Evolutionary conservation across 2,329 filamentous ascomycete genomes (phyloP), one percentile per base, ranked within the genome.

Genomic region (Colletotrichum falcatum): DNA sequence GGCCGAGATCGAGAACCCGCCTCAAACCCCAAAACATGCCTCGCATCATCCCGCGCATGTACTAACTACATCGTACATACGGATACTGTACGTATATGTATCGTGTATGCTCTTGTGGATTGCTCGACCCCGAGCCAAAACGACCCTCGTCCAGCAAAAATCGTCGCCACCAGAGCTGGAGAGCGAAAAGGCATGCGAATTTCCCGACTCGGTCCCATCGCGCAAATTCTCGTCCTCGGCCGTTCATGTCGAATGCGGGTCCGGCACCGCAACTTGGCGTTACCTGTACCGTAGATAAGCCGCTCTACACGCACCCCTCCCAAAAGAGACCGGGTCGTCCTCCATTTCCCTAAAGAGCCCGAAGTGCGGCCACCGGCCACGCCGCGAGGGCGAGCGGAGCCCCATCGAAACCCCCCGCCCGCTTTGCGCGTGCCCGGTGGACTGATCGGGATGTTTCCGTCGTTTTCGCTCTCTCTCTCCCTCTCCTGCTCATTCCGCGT

Each of bases 361-460:
- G 67, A 70, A 62, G 66, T 70, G 64, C 67, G 58, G 67, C 67
- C 67, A 70, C 44, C 44, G 67, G 64, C 67, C 54, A 51, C 54
- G 39, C 35, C 30, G 33, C n/a, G 8, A 14, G 53, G 42, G 9
- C 3, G 20, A n/a, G 18, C 42, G 20, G 42, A n/a, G 18, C 49
- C 30, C 33, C 51, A 35, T 20, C 12, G 12, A 20, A 4, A 20
- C 39, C 44, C 8, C 37, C 26, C 42, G 7, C 60, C 67, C 44
- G 56, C 56, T 56, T 70, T 66, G 46, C 26, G 12, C 20, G 20
- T n/a, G 20, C 51, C 61, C 62, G 62, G 18, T 67, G 67, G 56
- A 12, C 64, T 70, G 67, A 70, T 67, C 67, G 67, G 67, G 66
- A 48, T 42, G 49, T 67, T 70, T 67, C 67, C 67, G 67, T 49